Evolutionary conservation across 2,329 filamentous ascomycete genomes (phyloP).

Genomic region (Bipolaris zeicola): DNA sequence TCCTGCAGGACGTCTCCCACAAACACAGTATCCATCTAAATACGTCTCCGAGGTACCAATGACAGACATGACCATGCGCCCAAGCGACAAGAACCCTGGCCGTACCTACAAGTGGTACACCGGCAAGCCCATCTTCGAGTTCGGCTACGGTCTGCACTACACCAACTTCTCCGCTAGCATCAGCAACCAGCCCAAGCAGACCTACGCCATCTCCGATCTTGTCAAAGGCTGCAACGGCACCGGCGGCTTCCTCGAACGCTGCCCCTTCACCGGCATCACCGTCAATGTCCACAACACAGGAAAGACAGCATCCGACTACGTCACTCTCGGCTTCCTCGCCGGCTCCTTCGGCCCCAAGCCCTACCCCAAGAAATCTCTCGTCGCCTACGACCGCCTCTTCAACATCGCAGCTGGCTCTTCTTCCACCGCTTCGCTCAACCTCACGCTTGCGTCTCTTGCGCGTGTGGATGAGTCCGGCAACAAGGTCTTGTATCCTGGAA

Average conservation of each 20-base stretch:
- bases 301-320: conserved; percentile 57
- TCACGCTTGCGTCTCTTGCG: conserved; percentile 59
- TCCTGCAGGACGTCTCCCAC: conserved; percentile 61
- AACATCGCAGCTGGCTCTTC: conserved; percentile 47
- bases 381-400: conserved; percentile 56
- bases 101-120: conserved; percentile 67
- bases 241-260: conserved; percentile 44
- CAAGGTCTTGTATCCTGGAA: conserved; percentile 60
- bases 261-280: conserved; percentile 49
- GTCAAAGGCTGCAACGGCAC: conserved; percentile 44
- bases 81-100: conserved; percentile 55
- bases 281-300: conserved; percentile 58
- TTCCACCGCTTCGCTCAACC: conserved; percentile 45
- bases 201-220: conserved; percentile 26
- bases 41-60: conserved; percentile 60
- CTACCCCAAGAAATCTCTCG: conserved; percentile 60
- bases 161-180: conserved; percentile 56
- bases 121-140: conserved; percentile 56
- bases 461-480: conserved; percentile 59
- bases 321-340: conserved; percentile 58
- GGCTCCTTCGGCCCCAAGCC: conserved; percentile 58
- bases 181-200: conserved; percentile 13
- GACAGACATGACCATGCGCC: conserved; percentile 63
- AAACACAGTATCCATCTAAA: conserved; percentile 61
- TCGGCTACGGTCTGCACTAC: conserved; percentile 65